phyloP scores from a whole-genome alignment of 805 yeast genomes.

The Starmerella geochares region DNA sequence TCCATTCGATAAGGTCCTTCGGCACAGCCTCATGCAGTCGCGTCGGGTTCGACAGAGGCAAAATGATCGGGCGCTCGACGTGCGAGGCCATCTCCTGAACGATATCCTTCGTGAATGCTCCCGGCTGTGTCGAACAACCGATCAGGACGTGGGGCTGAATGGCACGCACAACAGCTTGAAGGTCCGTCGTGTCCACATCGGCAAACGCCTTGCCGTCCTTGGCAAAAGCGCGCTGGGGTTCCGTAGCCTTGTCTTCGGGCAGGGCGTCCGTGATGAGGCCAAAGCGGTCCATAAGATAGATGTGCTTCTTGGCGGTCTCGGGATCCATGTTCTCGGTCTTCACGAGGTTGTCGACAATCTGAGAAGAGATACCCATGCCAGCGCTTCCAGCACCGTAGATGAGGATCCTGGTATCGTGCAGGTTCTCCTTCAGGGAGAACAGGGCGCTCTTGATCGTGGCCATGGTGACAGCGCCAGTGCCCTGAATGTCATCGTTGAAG shows the following conservation, averaged over 20 bases:
- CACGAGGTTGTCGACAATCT: slow-evolving; percentile 71
- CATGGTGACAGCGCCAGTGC: slow-evolving; percentile 97
- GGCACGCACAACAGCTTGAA: slow-evolving; percentile 45
- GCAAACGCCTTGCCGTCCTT: slow-evolving; percentile 63
- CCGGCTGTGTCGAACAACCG: slow-evolving; percentile 92
- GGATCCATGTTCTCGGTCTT: slow-evolving; percentile 55
- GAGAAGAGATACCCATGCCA: slow-evolving; percentile 92
- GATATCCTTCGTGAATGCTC: slow-evolving; percentile 80
- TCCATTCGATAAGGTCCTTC: slow-evolving; percentile 81
- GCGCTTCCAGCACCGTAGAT: slow-evolving; percentile 96
- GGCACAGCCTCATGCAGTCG: slow-evolving; percentile 91
- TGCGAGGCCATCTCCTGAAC: slow-evolving; percentile 80
- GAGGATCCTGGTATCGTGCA: slow-evolving; percentile 35
- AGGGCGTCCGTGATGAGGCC: slow-evolving; percentile 52
- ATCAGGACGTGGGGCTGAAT: slow-evolving; percentile 88
- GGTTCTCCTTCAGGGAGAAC: slow-evolving; percentile 54
- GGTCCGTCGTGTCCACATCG: slow-evolving; percentile 57
- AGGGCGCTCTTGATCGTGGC: slow-evolving; percentile 87
- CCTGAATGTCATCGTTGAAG: slow-evolving; percentile 95
- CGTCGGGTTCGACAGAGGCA: slow-evolving; percentile 94
- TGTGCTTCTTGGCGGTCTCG: slow-evolving; percentile 61
- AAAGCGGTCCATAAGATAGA: slow-evolving; percentile 70
- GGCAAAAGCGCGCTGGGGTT: slow-evolving; percentile 61
- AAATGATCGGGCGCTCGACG: slow-evolving; percentile 77
- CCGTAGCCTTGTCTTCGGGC: slow-evolving; percentile 42